Evolutionary conservation across 1,284 basidiomycete genomes (phyloP).

Genomic region (Pascua sp.): DNA sequence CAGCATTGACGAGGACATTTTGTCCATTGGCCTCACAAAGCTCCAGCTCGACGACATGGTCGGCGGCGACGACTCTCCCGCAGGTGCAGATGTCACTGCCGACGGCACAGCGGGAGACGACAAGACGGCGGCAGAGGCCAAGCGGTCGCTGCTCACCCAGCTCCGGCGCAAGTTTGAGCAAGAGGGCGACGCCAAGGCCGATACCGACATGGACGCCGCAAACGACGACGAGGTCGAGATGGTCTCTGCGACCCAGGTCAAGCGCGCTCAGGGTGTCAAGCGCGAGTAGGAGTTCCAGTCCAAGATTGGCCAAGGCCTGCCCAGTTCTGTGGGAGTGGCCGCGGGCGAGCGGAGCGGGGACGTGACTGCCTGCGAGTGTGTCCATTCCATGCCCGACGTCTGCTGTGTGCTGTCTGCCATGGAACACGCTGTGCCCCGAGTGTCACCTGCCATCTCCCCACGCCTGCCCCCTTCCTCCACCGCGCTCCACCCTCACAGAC

Average conservation of each 20-base stretch:
- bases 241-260: constrained; percentile 3
- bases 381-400: too few relatives aligned
- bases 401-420: too few relatives aligned
- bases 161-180: constrained; percentile 32
- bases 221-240: constrained; percentile 1
- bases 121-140: constrained; percentile 45
- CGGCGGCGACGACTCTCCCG: constrained; percentile 58
- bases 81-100: constrained; percentile 21
- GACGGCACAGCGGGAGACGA: constrained; percentile 64
- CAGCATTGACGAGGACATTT: constrained; percentile 95
- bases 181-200: neutral
- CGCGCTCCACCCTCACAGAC: too few relatives aligned
- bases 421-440: too few relatives aligned
- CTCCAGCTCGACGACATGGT: constrained; percentile 87
- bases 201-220: neutral
- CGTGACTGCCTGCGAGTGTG: too few relatives aligned
- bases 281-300: too few relatives aligned
- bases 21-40: constrained; percentile 83
- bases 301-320: too few relatives aligned
- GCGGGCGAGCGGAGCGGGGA: too few relatives aligned
- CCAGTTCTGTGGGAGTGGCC: too few relatives aligned
- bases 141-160: constrained; percentile 39
- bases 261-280: constrained; percentile 1
- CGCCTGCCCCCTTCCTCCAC: too few relatives aligned
- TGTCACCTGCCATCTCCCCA: too few relatives aligned